phyloP scores from a whole-genome alignment of 192 early-diverging fungal genomes.

The Phlyctochytrium arcticum region DNA sequence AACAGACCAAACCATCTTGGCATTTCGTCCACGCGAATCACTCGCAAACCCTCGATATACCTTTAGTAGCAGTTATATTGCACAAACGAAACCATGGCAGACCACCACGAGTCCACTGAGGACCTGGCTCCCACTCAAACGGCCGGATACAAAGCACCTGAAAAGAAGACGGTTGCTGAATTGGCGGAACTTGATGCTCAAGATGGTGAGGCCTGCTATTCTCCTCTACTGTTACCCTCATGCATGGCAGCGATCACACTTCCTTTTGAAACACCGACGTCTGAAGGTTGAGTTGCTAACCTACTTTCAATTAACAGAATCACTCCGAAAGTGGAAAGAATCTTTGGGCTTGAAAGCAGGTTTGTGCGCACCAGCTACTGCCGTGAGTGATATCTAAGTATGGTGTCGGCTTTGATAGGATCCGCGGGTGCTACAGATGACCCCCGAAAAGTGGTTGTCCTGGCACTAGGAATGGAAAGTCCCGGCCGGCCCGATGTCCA shows the following conservation, averaged over 20 bases:
- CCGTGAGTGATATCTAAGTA: neutral
- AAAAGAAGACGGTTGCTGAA: constrained; percentile 88
- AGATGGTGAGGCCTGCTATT: constrained; percentile 64
- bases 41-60: no score
- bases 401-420: neutral
- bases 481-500: constrained; percentile 69
- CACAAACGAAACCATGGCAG: constrained; percentile 11
- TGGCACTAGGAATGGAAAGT: constrained; percentile 69
- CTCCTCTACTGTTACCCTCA: no score
- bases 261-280: no score
- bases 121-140: constrained; percentile 74
- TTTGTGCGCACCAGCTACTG: neutral
- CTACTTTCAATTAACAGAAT: constrained; percentile 50
- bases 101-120: constrained; percentile 49
- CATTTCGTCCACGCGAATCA: no score
- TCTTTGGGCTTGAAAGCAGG: constrained; percentile 76
- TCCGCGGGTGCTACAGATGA: constrained; percentile 51
- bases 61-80: no score
- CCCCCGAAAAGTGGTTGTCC: constrained; percentile 70
- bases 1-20: neutral
- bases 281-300: neutral
- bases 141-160: constrained; percentile 84
- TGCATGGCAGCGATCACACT: no score
- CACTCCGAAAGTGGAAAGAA: constrained; percentile 95
- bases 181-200: constrained; percentile 78